A percentile compares a stretch with the other conserved stretches of the same genome.
These are phyloP conservation scores for Cladosporium cucumerinum DNA, from an alignment of 2,329 filamentous ascomycete genomes.

Conservation along the genomic window DNA sequence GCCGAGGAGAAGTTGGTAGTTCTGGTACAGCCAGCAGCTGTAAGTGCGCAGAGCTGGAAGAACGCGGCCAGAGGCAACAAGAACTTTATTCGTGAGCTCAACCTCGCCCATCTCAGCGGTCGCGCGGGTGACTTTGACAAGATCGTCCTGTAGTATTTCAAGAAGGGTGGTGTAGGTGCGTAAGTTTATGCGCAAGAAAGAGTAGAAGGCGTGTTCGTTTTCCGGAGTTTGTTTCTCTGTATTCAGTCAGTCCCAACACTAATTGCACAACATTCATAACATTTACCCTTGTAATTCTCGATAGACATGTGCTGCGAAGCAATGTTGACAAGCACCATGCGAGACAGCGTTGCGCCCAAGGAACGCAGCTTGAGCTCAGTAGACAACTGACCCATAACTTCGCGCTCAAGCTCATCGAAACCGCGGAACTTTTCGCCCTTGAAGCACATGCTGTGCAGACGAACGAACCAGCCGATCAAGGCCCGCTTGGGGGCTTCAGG, in stretches of 20 bases:
- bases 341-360: constrained; percentile 64
- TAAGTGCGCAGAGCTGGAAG: constrained; percentile 65
- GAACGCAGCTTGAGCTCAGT: constrained; percentile 68
- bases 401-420: constrained; percentile 77
- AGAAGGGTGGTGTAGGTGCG: constrained; percentile 72
- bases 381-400: constrained; percentile 75
- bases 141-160: constrained; percentile 65
- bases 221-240: constrained; percentile 24
- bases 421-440: constrained; percentile 70
- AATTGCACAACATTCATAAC: neutral
- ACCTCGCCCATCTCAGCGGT: constrained; percentile 9
- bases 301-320: constrained; percentile 73
- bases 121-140: constrained; percentile 43
- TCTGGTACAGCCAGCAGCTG: constrained; percentile 63
- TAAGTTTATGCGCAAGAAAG: constrained; percentile 73
- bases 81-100: constrained; percentile 49
- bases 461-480: constrained; percentile 77
- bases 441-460: constrained; percentile 80
- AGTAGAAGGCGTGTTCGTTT: constrained; percentile 48
- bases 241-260: neutral
- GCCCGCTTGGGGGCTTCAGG: constrained; percentile 58
- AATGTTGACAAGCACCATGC: constrained; percentile 82
- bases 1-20: constrained; percentile 53
- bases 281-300: constrained; percentile 56
- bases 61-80: constrained; percentile 57